Percentiles rank a stretch among this genome's conserved stretches.
Conservation (phyloP, 2,329 filamentous ascomycete species). For the Colletotrichum echinochloae region DNA sequence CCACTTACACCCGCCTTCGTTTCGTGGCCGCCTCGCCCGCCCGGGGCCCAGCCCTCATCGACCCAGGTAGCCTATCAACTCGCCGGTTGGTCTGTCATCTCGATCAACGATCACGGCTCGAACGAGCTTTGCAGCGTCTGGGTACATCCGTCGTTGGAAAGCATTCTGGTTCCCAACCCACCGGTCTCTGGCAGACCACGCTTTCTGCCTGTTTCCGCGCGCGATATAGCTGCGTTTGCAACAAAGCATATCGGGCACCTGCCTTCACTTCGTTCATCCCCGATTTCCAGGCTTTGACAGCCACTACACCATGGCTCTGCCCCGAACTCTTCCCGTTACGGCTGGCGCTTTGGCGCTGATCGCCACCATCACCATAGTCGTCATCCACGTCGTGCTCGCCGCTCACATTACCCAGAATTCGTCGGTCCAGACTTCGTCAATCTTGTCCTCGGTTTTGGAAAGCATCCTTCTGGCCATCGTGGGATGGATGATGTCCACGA, state of each 20-base stretch:
- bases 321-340: constrained; percentile 49
- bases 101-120: neutral
- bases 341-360: constrained; percentile 53
- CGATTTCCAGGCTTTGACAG: constrained; percentile 29
- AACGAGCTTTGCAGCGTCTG: constrained; percentile 7
- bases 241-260: neutral
- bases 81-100: constrained; percentile 17
- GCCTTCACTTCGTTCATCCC: constrained; percentile 5
- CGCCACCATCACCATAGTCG: constrained; percentile 54
- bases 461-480: constrained; percentile 52
- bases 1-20: constrained; percentile 20
- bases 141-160: constrained; percentile 14
- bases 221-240: neutral
- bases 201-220: neutral
- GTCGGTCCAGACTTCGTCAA: constrained; percentile 51
- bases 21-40: constrained; percentile 12
- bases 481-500: constrained; percentile 48
- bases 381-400: constrained; percentile 56
- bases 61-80: constrained; percentile 12
- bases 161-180: constrained; percentile 17
- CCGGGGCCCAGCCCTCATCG: constrained; percentile 25
- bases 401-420: constrained; percentile 47
- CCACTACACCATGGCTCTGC: constrained; percentile 50
- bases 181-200: constrained; percentile 39
- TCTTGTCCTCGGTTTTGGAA: constrained; percentile 54